Conservation (phyloP, 2,329 filamentous ascomycete species). For the Pseudogymnoascus sp. region DNA sequence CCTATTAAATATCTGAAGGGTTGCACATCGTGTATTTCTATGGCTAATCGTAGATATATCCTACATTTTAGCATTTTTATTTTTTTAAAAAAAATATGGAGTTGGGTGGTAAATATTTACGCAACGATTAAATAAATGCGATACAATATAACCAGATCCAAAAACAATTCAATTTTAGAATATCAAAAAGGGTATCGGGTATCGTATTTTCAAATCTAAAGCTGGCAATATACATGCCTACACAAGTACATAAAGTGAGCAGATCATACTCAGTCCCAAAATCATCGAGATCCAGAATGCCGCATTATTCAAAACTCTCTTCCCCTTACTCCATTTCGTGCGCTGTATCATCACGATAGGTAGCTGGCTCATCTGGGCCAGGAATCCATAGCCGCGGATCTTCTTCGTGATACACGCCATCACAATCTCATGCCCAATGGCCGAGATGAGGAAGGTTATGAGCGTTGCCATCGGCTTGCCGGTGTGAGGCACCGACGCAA, state of each 20-base stretch:
- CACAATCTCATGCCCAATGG: conserved; percentile 86
- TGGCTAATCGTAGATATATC: no score
- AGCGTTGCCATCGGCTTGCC: conserved; percentile 72
- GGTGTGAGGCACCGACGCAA: conserved; percentile 67
- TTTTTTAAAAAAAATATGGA: neutral
- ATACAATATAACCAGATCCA: neutral
- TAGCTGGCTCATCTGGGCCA: conserved; percentile 93
- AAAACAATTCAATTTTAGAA: neutral
- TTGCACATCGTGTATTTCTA: no score
- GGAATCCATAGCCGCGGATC: conserved; percentile 84
- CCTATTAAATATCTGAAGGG: no score
- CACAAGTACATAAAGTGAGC: conserved; percentile 52
- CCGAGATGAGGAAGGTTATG: conserved; percentile 86
- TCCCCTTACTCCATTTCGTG: conserved; percentile 65
- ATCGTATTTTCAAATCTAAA: neutral
- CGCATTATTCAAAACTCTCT: conserved; percentile 76
- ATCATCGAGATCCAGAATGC: conserved; percentile 94
- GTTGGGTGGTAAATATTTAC: neutral
- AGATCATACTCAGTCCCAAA: conserved; percentile 67
- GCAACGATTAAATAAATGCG: neutral
- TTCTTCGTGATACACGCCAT: conserved; percentile 99
- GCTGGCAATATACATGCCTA: conserved; percentile 24
- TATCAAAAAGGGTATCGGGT: conserved; percentile 3
- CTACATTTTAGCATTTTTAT: neutral
- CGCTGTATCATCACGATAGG: conserved; percentile 90